phyloP scores from a whole-genome alignment of 2,329 filamentous ascomycete species.

The Fusarium secorum region DNA sequence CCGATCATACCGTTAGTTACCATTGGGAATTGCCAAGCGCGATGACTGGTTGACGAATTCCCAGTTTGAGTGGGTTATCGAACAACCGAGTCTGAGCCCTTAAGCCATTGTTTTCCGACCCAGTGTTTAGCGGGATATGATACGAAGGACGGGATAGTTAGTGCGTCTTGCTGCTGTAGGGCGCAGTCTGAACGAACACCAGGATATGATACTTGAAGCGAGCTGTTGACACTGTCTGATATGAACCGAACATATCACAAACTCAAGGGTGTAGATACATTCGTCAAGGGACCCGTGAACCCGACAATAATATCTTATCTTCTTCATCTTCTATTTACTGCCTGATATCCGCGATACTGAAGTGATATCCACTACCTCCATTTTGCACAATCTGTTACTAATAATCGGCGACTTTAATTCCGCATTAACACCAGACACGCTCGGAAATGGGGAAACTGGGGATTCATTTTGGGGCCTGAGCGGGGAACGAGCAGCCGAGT shows the following conservation, averaged over 20 bases:
- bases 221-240: not conserved
- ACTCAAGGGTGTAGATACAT: fast-evolving
- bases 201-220: not conserved
- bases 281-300: not conserved
- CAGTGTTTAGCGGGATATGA: not conserved
- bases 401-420: not conserved
- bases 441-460: not conserved
- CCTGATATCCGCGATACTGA: fast-evolving
- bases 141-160: not conserved
- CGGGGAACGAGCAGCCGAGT: not conserved
- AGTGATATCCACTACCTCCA: not conserved
- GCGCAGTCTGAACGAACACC: not conserved
- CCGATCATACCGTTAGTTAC: not conserved
- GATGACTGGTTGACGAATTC: not conserved
- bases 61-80: not conserved
- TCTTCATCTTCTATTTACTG: fast-evolving
- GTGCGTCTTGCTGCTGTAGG: not conserved
- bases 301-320: fast-evolving
- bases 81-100: not conserved
- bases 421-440: too few species aligned
- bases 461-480: not conserved
- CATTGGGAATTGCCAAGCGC: not conserved
- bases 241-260: not conserved
- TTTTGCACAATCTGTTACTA: not conserved
- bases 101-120: not conserved